Evolutionary conservation across 2,329 filamentous ascomycete genomes (phyloP), one percentile per base, ranked within the genome.

Genomic region (Drechslerella dactyloides): DNA sequence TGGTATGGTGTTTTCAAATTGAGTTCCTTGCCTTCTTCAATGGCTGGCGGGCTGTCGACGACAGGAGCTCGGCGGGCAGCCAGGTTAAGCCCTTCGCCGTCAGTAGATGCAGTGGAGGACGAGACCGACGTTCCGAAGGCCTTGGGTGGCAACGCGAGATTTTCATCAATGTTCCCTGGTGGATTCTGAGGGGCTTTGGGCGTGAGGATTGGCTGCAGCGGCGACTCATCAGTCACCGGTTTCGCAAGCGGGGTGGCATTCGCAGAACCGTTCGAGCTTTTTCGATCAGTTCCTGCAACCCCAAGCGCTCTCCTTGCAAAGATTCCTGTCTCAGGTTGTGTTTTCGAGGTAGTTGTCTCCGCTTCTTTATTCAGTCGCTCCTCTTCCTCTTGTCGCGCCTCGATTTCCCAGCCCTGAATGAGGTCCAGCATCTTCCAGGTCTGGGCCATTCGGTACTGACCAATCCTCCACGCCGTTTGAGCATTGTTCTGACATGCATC

Each of bases 401-500:
- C 53, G 56, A 69, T 48, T 73, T 74, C 53, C 76, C 75, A 61
- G 50, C 66, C 44, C 70, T 70, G 52, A 72, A 68, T 52, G 62
- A 75, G 74, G 40, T 75, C 73, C 10, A 77, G 54, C 53, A 76
- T 73, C 42, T 74, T 74, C 76, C 76, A 77, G 6, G 74, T 75
- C 51, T 76, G 74, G 1, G 74, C 70, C 6, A 75, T 75, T 30
- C 76, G 66, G 46, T 74, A 75, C 46, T 76, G 73, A 8, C 75
- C 74, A 46, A 74, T 73, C 11, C 68, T 23, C 69, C 69, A 74
- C n/a, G 76, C 75, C 5, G 63, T 57, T 8, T 73, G 62, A 2
- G 74, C 73, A 58, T 77, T 77, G n/a, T 17, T 56, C 35, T 69
- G 73, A 35, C 74, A 76, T 2, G 76, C 76, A 37, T 76, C 52